Percentiles rank a stretch among this genome's conserved stretches.
phyloP scores from a whole-genome alignment of 306 rosid genomes.

The Quercus alba region DNA sequence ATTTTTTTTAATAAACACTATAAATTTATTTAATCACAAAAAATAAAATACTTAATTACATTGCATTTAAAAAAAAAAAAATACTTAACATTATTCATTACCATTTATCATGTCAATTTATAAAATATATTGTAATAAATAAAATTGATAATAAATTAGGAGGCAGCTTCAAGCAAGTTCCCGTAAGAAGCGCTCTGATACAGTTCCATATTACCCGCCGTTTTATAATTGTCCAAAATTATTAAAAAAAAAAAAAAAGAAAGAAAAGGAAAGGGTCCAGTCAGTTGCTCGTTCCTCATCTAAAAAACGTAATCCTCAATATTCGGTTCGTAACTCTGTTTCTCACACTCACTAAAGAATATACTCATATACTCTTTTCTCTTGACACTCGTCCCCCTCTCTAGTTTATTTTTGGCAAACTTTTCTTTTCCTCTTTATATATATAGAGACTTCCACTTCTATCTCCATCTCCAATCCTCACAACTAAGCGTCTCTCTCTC shows the following conservation, averaged over 20 bases:
- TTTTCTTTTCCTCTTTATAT: background rate
- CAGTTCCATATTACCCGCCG: too few relatives aligned
- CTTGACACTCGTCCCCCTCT: conserved; percentile 16
- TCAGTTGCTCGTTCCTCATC: background rate
- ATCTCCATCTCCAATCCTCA: background rate
- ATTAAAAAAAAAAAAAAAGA: background rate
- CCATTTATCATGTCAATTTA: too few relatives aligned
- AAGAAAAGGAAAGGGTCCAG: too few relatives aligned
- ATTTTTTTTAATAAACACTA: too few relatives aligned
- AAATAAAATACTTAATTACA: too few relatives aligned
- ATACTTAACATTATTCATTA: too few relatives aligned
- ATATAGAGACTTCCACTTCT: background rate
- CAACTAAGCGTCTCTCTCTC: background rate
- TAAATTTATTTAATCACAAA: too few relatives aligned
- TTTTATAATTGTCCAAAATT: background rate
- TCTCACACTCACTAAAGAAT: background rate
- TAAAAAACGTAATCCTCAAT: background rate
- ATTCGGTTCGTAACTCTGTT: background rate
- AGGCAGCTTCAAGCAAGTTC: too few relatives aligned
- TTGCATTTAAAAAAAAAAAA: too few relatives aligned
- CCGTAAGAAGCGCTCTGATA: too few relatives aligned
- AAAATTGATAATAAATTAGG: too few relatives aligned
- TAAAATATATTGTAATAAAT: too few relatives aligned
- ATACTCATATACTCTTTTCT: background rate
- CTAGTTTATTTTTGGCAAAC: background rate